Percentiles rank a stretch among this genome's conserved stretches.
phyloP scores from a whole-genome alignment of 345 rosid species.

The Ceriops tagal region DNA sequence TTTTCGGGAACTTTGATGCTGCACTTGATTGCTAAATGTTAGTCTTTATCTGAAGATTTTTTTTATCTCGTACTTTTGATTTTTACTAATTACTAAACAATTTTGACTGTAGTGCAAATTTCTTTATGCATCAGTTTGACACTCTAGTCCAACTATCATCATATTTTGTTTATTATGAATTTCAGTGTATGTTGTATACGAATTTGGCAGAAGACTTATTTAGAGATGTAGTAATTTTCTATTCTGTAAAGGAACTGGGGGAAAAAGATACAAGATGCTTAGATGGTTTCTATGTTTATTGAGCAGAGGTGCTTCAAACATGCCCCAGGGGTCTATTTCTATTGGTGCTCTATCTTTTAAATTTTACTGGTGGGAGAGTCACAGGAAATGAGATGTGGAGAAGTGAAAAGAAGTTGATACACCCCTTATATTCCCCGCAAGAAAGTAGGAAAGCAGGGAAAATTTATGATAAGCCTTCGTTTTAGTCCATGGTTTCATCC shows the following conservation, averaged over 20 bases:
- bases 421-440: too few relatives aligned
- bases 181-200: too few relatives aligned
- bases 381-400: too few relatives aligned
- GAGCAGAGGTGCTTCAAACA: too few relatives aligned
- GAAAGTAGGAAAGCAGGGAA: background rate
- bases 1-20: constrained; percentile 6
- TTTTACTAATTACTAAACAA: background rate
- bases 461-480: background rate
- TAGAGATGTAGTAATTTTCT: background rate
- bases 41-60: background rate
- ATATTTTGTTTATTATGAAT: too few relatives aligned
- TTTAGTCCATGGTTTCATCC: background rate
- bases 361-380: background rate
- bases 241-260: background rate
- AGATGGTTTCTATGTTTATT: too few relatives aligned
- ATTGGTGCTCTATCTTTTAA: background rate
- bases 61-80: background rate
- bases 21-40: background rate
- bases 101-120: background rate
- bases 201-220: too few relatives aligned
- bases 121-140: background rate
- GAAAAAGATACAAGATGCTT: background rate
- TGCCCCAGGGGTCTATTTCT: background rate
- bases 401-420: too few relatives aligned
- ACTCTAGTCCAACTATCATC: too few relatives aligned